These are phyloP conservation scores for Torulaspora microellipsoides DNA, from an alignment of 805 yeast genomes.

Conservation along the genomic window DNA sequence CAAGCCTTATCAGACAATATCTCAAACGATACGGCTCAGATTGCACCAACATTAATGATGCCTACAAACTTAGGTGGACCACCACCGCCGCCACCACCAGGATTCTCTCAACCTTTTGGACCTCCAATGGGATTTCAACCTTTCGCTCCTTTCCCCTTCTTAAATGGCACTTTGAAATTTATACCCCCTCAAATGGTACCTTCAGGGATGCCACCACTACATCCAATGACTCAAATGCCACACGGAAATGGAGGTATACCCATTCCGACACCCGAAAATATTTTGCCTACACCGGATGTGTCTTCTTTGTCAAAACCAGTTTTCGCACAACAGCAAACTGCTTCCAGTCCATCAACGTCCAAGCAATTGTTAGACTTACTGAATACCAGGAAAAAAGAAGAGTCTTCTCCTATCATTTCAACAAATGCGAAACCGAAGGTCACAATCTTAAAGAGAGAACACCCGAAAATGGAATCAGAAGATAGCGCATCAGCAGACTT, in stretches of 20 bases:
- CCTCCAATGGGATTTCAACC: slow-evolving; percentile 26
- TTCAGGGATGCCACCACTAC: slow-evolving; percentile 8
- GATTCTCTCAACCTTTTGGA: slow-evolving; percentile 15
- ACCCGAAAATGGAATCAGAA: too few relatives aligned
- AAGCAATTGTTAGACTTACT: slow-evolving; percentile 13
- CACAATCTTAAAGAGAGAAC: too few relatives aligned
- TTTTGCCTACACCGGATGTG: slow-evolving; percentile 36
- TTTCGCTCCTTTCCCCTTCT: slow-evolving; percentile 34
- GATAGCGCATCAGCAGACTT: too few relatives aligned
- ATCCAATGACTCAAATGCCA: slow-evolving; percentile 11
- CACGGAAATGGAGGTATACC: slow-evolving; percentile 1
- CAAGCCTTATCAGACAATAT: slow-evolving; percentile 5
- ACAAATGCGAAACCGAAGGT: too few relatives aligned
- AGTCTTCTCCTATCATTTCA: too few relatives aligned
- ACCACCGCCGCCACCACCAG: slow-evolving; percentile 9
- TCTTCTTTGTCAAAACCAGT: slow-evolving; percentile 39
- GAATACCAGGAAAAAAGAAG: slow-evolving; percentile 4
- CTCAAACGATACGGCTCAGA: not conserved
- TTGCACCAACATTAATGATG: not conserved
- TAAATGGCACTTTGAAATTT: slow-evolving; percentile 20
- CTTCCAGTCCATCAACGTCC: slow-evolving; percentile 3
- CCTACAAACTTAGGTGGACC: slow-evolving; percentile 1
- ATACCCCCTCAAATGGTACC: slow-evolving; percentile 10
- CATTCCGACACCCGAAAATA: slow-evolving; percentile 15
- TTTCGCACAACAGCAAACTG: slow-evolving; percentile 21